A percentile compares a stretch with the other conserved stretches of the same genome.
Conservation (phyloP, 108 stramenopile species). For the Nannochloropsis granulata region DNA sequence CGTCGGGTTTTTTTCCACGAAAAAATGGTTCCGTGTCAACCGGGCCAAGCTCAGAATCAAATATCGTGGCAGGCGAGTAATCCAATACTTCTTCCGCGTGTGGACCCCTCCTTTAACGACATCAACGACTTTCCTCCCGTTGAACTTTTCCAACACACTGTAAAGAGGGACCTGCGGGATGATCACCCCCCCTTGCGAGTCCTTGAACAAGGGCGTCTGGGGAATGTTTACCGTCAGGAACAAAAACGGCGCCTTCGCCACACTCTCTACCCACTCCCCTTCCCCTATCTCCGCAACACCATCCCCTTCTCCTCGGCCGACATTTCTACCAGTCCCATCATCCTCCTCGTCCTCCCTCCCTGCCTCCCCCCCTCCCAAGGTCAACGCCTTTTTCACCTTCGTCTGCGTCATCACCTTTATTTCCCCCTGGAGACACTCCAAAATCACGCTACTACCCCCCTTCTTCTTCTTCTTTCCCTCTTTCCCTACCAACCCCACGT, state of each 20-base stretch:
- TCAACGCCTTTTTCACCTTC: not conserved
- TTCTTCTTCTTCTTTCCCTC: slow-evolving; percentile 15
- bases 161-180: slow-evolving; percentile 94
- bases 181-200: slow-evolving; percentile 73
- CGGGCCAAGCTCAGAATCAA: slow-evolving; percentile 74
- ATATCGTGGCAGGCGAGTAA: slow-evolving; percentile 70
- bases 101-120: slow-evolving; percentile 32
- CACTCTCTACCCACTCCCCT: slow-evolving; percentile 14
- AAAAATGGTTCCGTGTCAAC: slow-evolving; percentile 77
- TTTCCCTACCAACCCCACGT: slow-evolving; percentile 58
- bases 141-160: slow-evolving; percentile 76
- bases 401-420: slow-evolving; percentile 67
- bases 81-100: slow-evolving; percentile 56
- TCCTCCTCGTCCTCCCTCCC: slow-evolving; percentile 47
- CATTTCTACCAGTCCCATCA: not conserved
- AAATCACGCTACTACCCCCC: slow-evolving; percentile 51
- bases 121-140: slow-evolving; percentile 51
- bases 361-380: slow-evolving; percentile 12
- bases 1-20: slow-evolving; percentile 92
- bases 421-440: slow-evolving; percentile 71
- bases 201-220: slow-evolving; percentile 90
- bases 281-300: slow-evolving; percentile 40
- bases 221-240: slow-evolving; percentile 88
- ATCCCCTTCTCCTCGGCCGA: slow-evolving; percentile 40
- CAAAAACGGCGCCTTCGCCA: slow-evolving; percentile 48